These are phyloP conservation scores for Eutypella sp. DNA, from an alignment of 2,329 filamentous ascomycete species.

Conservation along the genomic window DNA sequence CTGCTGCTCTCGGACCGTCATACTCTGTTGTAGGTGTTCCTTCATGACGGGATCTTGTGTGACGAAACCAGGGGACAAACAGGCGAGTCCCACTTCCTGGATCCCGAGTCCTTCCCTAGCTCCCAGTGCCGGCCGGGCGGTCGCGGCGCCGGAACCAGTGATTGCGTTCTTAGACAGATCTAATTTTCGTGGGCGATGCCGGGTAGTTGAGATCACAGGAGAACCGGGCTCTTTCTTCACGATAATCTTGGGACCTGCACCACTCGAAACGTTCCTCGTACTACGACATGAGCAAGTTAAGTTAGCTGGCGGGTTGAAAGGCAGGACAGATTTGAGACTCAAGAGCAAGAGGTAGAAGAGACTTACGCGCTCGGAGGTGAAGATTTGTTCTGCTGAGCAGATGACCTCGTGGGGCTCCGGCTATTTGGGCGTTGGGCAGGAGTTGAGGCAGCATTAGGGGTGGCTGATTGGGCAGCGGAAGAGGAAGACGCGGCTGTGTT, in stretches of 20 bases:
- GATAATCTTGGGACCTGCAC: slow-evolving; percentile 65
- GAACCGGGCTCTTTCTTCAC: slow-evolving; percentile 97
- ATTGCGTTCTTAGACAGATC: slow-evolving; percentile 65
- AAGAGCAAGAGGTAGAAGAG: slow-evolving; percentile 8
- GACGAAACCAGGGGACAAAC: slow-evolving; percentile 90
- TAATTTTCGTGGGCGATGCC: slow-evolving; percentile 71
- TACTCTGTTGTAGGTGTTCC: slow-evolving; percentile 88
- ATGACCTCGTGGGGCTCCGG: slow-evolving; percentile 44
- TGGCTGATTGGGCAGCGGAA: slow-evolving; percentile 30
- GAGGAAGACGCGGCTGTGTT: too few species aligned
- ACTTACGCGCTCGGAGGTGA: slow-evolving; percentile 59
- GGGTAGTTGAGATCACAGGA: slow-evolving; percentile 68
- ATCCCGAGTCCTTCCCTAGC: slow-evolving; percentile 75
- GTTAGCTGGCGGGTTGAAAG: slow-evolving; percentile 5
- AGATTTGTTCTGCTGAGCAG: slow-evolving; percentile 39
- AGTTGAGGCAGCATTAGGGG: slow-evolving; percentile 32
- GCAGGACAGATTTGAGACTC: slow-evolving; percentile 7
- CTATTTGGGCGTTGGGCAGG: slow-evolving; percentile 44
- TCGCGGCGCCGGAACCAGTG: slow-evolving; percentile 46
- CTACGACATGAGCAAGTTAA: slow-evolving; percentile 30
- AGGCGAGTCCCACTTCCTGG: slow-evolving; percentile 89
- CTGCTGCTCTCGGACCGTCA: slow-evolving; percentile 90
- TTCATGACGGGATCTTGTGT: slow-evolving; percentile 97
- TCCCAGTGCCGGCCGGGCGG: slow-evolving; percentile 71
- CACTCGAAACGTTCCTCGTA: slow-evolving; percentile 48